These are phyloP conservation scores for Coniferiporia sulphurascens DNA, from an alignment of 1,284 basidiomycete genomes.

Conservation along the genomic window DNA sequence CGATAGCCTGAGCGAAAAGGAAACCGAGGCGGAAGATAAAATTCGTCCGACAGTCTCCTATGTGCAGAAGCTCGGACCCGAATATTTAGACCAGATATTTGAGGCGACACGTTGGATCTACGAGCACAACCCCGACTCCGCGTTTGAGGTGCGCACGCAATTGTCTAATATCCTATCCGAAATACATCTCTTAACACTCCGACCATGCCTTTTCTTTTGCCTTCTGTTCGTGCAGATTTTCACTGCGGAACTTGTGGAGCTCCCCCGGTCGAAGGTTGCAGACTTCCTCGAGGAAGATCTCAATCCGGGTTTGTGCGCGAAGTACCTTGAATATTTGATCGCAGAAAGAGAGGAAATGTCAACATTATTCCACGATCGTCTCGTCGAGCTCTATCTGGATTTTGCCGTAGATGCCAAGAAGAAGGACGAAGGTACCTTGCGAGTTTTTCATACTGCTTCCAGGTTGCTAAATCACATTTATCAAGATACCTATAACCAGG, in stretches of 20 bases:
- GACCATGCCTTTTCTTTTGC: neutral
- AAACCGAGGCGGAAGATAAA: conserved; percentile 75
- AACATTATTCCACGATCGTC: conserved; percentile 76
- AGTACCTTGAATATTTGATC: conserved; percentile 88
- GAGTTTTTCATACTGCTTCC: neutral
- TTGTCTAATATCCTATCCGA: no score
- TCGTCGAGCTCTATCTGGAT: conserved; percentile 80
- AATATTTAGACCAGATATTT: conserved; percentile 77
- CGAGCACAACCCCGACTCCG: conserved; percentile 64
- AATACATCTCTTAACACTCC: neutral
- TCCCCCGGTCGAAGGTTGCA: conserved; percentile 74
- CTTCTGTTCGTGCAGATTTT: conserved; percentile 63
- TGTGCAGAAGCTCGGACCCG: conserved; percentile 84
- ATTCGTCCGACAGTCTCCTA: conserved; percentile 85
- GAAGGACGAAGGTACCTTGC: conserved; percentile 46
- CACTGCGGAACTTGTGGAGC: conserved; percentile 87
- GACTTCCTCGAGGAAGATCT: conserved; percentile 69
- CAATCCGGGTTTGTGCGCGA: conserved; percentile 61
- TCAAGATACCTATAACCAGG: conserved; percentile 38
- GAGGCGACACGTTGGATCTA: conserved; percentile 83
- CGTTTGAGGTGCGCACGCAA: conserved; percentile 58
- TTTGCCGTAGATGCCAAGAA: conserved; percentile 55
- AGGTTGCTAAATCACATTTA: conserved; percentile 8
- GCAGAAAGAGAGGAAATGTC: conserved; percentile 66
- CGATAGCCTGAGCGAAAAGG: conserved; percentile 71